phyloP scores from a whole-genome alignment of 345 rosid genomes.

The Mercurialis annua region DNA sequence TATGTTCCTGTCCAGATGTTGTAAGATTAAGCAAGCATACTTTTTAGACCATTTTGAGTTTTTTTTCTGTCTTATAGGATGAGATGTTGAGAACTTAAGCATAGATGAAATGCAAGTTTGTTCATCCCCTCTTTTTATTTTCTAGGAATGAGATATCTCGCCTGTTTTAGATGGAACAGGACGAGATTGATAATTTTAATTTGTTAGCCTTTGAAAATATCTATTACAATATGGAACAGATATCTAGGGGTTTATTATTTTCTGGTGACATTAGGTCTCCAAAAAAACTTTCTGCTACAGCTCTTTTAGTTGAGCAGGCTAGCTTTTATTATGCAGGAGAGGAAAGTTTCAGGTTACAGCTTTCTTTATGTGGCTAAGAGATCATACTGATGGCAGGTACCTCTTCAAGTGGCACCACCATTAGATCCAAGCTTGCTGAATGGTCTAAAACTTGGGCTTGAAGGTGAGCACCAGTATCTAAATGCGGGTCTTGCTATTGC shows the following conservation, averaged over 20 bases:
- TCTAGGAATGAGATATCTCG: too few relatives aligned
- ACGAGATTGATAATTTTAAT: too few relatives aligned
- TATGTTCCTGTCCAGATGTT: too few relatives aligned
- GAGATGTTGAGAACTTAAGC: too few relatives aligned
- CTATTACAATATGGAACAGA: too few relatives aligned
- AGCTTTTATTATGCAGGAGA: neutral
- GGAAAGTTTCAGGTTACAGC: neutral
- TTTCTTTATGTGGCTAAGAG: neutral
- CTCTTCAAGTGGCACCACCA: conserved; percentile 62
- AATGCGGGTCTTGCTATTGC: conserved; percentile 94
- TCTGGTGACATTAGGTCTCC: neutral
- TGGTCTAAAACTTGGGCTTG: conserved; percentile 79
- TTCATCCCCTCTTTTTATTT: too few relatives aligned
- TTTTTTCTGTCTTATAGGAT: too few relatives aligned
- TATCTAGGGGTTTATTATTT: neutral
- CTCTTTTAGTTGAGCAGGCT: neutral
- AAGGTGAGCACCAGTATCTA: conserved; percentile 85
- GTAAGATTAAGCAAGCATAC: too few relatives aligned
- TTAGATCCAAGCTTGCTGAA: conserved; percentile 55
- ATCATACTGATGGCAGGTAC: conserved; percentile 46
- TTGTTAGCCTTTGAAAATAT: too few relatives aligned
- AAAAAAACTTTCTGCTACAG: neutral
- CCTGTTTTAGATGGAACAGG: too few relatives aligned
- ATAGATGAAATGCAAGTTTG: too few relatives aligned
- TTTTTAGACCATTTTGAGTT: too few relatives aligned